Conservation (phyloP, 2,329 filamentous ascomycete species). For the Aspergillus transmontanensis region DNA sequence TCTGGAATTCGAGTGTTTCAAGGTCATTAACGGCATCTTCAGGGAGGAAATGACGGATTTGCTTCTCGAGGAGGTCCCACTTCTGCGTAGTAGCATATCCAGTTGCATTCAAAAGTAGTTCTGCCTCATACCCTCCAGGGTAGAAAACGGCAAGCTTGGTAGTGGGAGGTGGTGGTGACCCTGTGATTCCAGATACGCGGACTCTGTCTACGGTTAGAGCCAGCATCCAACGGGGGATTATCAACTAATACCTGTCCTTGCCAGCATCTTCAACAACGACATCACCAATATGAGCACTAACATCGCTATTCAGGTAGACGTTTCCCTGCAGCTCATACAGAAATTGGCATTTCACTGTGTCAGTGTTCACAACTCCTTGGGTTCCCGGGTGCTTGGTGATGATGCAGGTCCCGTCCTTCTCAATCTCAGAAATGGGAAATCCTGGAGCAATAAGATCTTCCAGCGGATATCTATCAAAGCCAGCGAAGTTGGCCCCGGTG, state of each 20-base stretch:
- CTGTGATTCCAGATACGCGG: slow-evolving; percentile 44
- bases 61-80: slow-evolving; percentile 53
- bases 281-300: slow-evolving; percentile 45
- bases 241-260: slow-evolving; percentile 27
- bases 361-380: slow-evolving; percentile 45
- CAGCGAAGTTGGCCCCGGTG: slow-evolving; percentile 58
- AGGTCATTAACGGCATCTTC: slow-evolving; percentile 44
- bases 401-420: slow-evolving; percentile 47
- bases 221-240: not conserved
- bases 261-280: slow-evolving; percentile 41
- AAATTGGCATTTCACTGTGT: slow-evolving; percentile 51
- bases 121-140: slow-evolving; percentile 51
- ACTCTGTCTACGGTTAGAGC: slow-evolving; percentile 32
- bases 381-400: slow-evolving; percentile 53
- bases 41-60: slow-evolving; percentile 49
- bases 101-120: slow-evolving; percentile 49
- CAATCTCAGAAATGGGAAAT: slow-evolving; percentile 55
- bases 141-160: slow-evolving; percentile 58
- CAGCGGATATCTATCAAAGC: slow-evolving; percentile 44
- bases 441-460: slow-evolving; percentile 48
- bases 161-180: slow-evolving; percentile 51
- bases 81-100: slow-evolving; percentile 54
- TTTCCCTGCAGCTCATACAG: slow-evolving; percentile 54
- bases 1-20: slow-evolving; percentile 57
- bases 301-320: slow-evolving; percentile 52